A percentile compares a stretch with the other conserved stretches of the same genome.
Conservation (phyloP, 73 alveolate species). For the Breviolum minutum region DNA sequence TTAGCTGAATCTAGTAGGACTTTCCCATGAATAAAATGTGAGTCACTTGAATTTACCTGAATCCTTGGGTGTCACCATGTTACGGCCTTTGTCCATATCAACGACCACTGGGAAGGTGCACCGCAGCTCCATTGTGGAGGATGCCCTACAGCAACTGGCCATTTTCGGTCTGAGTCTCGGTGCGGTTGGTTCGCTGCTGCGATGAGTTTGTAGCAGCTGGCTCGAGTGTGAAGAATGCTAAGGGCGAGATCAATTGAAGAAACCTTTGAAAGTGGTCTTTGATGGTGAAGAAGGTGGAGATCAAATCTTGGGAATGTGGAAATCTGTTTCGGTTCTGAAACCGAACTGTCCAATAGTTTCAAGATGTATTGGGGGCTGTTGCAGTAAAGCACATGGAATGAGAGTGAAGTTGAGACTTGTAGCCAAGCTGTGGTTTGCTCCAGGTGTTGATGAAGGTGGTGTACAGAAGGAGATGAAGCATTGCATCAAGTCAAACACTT, state of each 20-base stretch:
- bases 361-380: neutral
- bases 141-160: slow-evolving; percentile 89
- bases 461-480: slow-evolving; percentile 94
- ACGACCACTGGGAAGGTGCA: neutral
- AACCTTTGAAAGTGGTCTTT: slow-evolving; percentile 96
- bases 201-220: neutral
- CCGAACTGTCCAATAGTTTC: neutral
- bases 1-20: too few relatives aligned
- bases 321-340: neutral
- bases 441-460: slow-evolving; percentile 98
- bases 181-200: neutral
- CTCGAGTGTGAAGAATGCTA: neutral
- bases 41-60: too few relatives aligned
- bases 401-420: too few relatives aligned
- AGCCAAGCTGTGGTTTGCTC: neutral
- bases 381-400: too few relatives aligned
- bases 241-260: slow-evolving; percentile 96
- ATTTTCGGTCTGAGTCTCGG: neutral
- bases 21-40: too few relatives aligned
- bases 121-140: slow-evolving; percentile 53
- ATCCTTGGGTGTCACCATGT: too few relatives aligned
- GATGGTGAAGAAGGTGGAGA: slow-evolving; percentile 96
- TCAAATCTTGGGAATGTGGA: neutral
- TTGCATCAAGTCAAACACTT: neutral
- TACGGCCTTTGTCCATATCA: too few relatives aligned